Percentiles rank a stretch among this genome's conserved stretches.
Evolutionary conservation across 768 basidiomycete genomes (phyloP).

Genomic region (Tephrocybe rancida): DNA sequence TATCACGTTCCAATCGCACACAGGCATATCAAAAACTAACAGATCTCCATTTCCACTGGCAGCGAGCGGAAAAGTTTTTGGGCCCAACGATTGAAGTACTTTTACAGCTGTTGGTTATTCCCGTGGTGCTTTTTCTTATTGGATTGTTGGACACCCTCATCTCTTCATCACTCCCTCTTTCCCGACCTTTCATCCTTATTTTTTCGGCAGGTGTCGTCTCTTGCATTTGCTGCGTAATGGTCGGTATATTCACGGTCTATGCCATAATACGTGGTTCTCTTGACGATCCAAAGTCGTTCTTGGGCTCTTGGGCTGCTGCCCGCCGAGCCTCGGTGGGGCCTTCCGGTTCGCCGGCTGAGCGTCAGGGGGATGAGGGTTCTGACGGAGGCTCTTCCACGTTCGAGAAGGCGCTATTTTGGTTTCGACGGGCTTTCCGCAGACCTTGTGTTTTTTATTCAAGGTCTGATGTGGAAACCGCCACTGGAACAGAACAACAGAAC

Average conservation of each 20-base stretch:
- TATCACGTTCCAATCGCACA: background rate
- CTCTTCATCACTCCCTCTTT: background rate
- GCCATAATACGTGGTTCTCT: background rate
- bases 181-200: background rate
- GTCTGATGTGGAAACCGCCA: too few relatives aligned
- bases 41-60: constrained; percentile 14
- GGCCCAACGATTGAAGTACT: constrained; percentile 15
- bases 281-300: background rate
- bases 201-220: background rate
- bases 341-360: background rate
- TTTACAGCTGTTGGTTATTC: constrained; percentile 10
- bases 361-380: too few relatives aligned
- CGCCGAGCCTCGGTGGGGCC: background rate
- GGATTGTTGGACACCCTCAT: constrained; percentile 17
- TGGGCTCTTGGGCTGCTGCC: background rate
- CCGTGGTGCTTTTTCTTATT: constrained; percentile 14
- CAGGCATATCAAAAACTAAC: constrained; percentile 3
- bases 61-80: constrained; percentile 5
- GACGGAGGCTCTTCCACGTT: too few relatives aligned
- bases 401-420: too few relatives aligned
- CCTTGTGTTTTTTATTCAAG: too few relatives aligned
- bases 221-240: background rate
- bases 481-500: too few relatives aligned
- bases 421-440: too few relatives aligned
- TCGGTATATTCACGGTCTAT: background rate